Conservation (phyloP, 2,329 filamentous ascomycete species). For the Daldinia eschscholtzii region DNA sequence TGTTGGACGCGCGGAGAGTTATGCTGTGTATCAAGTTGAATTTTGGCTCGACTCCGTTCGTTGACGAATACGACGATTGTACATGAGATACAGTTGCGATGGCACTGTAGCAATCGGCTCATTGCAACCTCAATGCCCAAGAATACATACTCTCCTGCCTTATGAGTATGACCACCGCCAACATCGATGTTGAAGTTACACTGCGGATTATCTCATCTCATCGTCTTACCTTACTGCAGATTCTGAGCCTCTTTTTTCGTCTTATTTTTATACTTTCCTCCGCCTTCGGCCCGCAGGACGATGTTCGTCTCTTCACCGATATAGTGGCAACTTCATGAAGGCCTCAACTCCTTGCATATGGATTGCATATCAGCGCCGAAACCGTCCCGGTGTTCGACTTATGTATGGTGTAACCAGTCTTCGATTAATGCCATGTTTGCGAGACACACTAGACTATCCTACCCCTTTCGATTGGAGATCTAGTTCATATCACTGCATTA, state of each 20-base stretch:
- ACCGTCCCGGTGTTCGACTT: slow-evolving; percentile 35
- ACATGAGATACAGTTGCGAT: slow-evolving; percentile 15
- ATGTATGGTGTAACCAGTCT: slow-evolving; percentile 23
- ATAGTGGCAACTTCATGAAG: slow-evolving; percentile 39
- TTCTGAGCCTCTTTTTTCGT: slow-evolving; percentile 29
- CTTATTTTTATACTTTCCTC: slow-evolving; percentile 20
- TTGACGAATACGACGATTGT: slow-evolving; percentile 15
- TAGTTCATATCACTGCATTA: slow-evolving; percentile 4
- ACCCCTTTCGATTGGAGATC: slow-evolving; percentile 9
- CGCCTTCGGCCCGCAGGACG: slow-evolving; percentile 28
- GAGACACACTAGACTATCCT: slow-evolving; percentile 3
- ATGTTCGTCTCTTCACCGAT: slow-evolving; percentile 36
- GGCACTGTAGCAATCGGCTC: slow-evolving; percentile 32
- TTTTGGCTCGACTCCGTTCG: neutral
- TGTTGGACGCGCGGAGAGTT: neutral
- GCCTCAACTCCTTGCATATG: slow-evolving; percentile 40
- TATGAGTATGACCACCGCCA: slow-evolving; percentile 19
- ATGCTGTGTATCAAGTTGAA: slow-evolving; percentile 1
- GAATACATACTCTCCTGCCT: slow-evolving; percentile 4
- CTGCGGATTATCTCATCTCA: slow-evolving; percentile 27
- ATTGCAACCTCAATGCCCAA: slow-evolving; percentile 26
- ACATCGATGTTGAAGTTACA: slow-evolving; percentile 11
- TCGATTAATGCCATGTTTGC: slow-evolving; percentile 15
- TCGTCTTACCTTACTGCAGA: slow-evolving; percentile 26
- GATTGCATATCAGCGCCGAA: slow-evolving; percentile 41